Base-by-base conservation (phyloP, 2,329 filamentous ascomycete genomes). In the Ophiostoma triangulosporum region DNA sequence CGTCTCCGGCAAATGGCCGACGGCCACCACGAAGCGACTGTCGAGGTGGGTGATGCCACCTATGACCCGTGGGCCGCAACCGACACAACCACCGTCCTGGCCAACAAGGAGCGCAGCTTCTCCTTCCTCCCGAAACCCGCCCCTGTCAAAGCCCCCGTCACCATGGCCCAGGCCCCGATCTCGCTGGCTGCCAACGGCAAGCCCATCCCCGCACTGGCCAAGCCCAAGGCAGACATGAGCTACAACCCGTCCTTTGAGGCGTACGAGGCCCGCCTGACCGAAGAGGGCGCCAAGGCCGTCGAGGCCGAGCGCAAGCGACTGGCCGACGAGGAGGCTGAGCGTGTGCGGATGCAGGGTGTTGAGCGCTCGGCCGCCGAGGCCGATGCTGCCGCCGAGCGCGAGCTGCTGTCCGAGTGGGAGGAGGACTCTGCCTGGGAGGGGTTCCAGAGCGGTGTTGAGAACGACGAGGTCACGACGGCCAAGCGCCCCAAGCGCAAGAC, bases 391-490 rank as follows among this genome's bases (percentile, higher is more conserved):
- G 82, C 87, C 62, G 77, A 79, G 57, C 79, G 76, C 48, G 77
- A 77, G 3, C 76, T 83, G 50, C 63, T 84, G 55, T 83, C 79
- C 0, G 80, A 81, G 65, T 91, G 80, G 73, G 88, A 94, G 56
- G 86, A 91, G 62, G 90, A 95, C 64, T 93, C 86, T 48, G 89
- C 87, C 14, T 96, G 89, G 88, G 91, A 90, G 66, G 86, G 86
- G 0, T 81, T 88, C 59, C 84, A 95, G 70, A 95, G 88, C 64
- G 89, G 88, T 54, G 79, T 77, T 9, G 84, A 88, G 60, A 84
- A 87, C 57, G 72, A 54, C 6, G 52, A 31, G 11, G 54, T 12
- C 11, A 17, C 43, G 64, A 82, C 79, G 62, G 78, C 78, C 57
- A 95, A 95, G 71, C 76, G 83, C 56, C 84, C 87, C 3, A 78